phyloP scores from a whole-genome alignment of 805 yeast species.

The Dipodascus geniculatus region DNA sequence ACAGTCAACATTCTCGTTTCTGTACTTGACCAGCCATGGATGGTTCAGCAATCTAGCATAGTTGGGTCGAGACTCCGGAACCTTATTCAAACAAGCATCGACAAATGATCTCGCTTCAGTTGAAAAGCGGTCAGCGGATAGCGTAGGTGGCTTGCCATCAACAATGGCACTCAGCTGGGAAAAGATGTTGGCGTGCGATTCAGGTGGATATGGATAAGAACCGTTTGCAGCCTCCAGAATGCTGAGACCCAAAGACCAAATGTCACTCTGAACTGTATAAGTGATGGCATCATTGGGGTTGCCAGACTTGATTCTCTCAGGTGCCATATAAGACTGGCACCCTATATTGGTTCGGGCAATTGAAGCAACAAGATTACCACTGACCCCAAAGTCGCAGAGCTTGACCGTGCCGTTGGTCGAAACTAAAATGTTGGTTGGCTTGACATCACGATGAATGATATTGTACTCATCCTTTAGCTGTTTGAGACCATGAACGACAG shows the following conservation, averaged over 20 bases:
- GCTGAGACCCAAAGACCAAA: constrained; percentile 86
- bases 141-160: constrained; percentile 84
- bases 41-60: constrained; percentile 65
- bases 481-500: constrained; percentile 64
- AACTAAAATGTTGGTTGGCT: constrained; percentile 79
- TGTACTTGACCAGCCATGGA: constrained; percentile 64
- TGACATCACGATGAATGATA: constrained; percentile 84
- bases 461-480: constrained; percentile 75
- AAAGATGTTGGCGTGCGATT: constrained; percentile 79
- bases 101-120: constrained; percentile 78
- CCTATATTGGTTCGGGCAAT: constrained; percentile 86
- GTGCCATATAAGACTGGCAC: constrained; percentile 93
- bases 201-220: constrained; percentile 92
- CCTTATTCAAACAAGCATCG: constrained; percentile 53
- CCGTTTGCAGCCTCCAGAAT: constrained; percentile 85
- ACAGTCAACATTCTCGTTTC: constrained; percentile 31
- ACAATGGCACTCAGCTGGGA: constrained; percentile 92
- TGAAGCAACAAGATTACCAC: constrained; percentile 85
- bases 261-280: constrained; percentile 85
- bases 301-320: constrained; percentile 65
- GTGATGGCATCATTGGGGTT: constrained; percentile 59
- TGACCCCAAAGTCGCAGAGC: constrained; percentile 83
- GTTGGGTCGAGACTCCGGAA: constrained; percentile 70
- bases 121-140: constrained; percentile 53
- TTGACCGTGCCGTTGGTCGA: constrained; percentile 69